These are phyloP conservation scores for Quercus robur DNA, from an alignment of 306 rosid species.

Conservation along the genomic window DNA sequence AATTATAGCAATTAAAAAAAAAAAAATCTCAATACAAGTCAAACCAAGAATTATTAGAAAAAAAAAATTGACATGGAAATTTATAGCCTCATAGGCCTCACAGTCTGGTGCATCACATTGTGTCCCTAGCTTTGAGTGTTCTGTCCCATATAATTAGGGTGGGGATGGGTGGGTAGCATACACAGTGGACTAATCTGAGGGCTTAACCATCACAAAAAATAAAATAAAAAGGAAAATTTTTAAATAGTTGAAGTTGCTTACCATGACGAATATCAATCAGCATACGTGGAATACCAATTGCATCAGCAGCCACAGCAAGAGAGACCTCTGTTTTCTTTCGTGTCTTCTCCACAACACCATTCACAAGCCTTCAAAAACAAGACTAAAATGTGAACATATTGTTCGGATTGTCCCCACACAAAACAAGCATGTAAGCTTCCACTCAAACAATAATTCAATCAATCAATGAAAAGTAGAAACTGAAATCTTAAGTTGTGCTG, in stretches of 20 bases:
- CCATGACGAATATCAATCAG: slow-evolving; percentile 94
- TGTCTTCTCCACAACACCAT: slow-evolving; percentile 83
- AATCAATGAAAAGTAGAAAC: neutral
- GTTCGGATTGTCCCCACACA: too few relatives aligned
- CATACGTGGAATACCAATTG: slow-evolving; percentile 76
- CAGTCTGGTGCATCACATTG: neutral
- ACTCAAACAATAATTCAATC: neutral
- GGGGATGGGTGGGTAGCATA: neutral
- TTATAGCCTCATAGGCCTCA: neutral
- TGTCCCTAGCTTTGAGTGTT: neutral
- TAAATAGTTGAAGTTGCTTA: slow-evolving; percentile 20
- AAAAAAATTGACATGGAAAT: neutral
- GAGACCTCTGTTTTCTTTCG: slow-evolving; percentile 64
- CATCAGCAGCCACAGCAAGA: slow-evolving; percentile 72
- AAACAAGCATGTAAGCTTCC: neutral
- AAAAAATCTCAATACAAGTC: neutral
- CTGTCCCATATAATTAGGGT: neutral
- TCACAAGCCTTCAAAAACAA: slow-evolving; percentile 71
- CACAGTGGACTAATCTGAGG: neutral
- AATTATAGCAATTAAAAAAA: slow-evolving; percentile 14
- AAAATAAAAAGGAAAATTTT: neutral
- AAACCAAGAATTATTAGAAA: neutral
- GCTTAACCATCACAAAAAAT: neutral
- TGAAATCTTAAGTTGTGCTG: too few relatives aligned
- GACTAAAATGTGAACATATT: neutral